Base-by-base conservation (phyloP, 176 grass and related monocot genomes). In the Avena sativa region DNA sequence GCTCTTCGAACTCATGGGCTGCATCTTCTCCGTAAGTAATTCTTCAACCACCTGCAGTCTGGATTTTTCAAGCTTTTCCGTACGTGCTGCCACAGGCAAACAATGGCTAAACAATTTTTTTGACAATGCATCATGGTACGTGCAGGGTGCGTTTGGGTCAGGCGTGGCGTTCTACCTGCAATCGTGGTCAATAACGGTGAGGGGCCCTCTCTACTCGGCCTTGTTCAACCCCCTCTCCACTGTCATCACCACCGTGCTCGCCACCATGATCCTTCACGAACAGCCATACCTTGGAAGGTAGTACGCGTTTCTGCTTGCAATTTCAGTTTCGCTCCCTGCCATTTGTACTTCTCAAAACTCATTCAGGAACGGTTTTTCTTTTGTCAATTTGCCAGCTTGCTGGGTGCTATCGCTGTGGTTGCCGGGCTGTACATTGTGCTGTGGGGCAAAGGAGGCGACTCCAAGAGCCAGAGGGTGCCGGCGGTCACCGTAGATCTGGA, bases 221-320 rank as follows among this genome's bases (percentile, higher is more conserved):
- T 93, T 93, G 91, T 95, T 95, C 86, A 91, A 86, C 81, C 94
- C 94, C 1, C 85, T 93, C 26, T 86, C n/a, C 52, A 91, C 89
- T 53, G 51, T 95, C 9, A 53, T 93, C 92, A 93, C 89, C 49
- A 90, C 89, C n/a, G 65, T 84, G 14, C 19, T 93, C 67, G 87
- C 87, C 66, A 77, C 74, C 44, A 3, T 69, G 10, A 3, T 96
- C 0, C 94, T 93, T 19, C 74, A 86, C 9, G 93, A 95, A 55
- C 76, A 93, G 66, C 89, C 89, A 13, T 71, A 97, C 76, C 15
- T 93, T 19, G 95, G 95, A 79, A 93, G 95, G 95, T 94, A 0
- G 1, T 4, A 5, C 3, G 51, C 16, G 53, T 36, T 13, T 2
- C 19, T 71, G 0, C 30, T 21, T 66, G 34, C 32, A 57, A 17